These are phyloP conservation scores for Scenedesmus sp. DNA, from an alignment of 163 green algal species.

Conservation along the genomic window DNA sequence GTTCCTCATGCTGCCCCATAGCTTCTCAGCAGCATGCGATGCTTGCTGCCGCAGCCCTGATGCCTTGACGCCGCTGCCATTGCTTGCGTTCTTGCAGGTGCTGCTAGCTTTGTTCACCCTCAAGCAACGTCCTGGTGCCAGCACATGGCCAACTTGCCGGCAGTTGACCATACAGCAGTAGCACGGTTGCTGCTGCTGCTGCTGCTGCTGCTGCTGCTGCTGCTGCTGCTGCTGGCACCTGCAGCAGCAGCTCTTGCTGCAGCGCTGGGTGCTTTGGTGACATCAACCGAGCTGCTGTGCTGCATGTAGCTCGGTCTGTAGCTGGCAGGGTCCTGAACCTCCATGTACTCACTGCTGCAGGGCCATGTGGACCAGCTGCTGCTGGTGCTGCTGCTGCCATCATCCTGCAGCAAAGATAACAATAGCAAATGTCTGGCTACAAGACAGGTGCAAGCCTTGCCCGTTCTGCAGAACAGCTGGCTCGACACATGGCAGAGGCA, in stretches of 20 bases:
- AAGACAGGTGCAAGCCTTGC: not conserved
- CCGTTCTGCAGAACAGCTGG: too few species aligned
- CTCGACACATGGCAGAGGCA: too few species aligned
- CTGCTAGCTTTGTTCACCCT: not conserved
- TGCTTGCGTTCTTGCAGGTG: not conserved
- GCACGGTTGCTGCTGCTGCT: not conserved
- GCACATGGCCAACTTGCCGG: too few species aligned
- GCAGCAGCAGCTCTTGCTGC: not conserved
- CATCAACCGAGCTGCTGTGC: not conserved
- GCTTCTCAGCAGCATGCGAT: not conserved
- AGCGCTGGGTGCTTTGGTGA: not conserved
- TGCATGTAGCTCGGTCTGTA: not conserved
- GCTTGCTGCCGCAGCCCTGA: not conserved
- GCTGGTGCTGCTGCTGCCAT: not conserved
- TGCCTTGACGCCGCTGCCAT: not conserved
- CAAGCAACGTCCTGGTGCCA: too few species aligned
- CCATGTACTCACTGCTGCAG: not conserved
- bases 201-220: not conserved
- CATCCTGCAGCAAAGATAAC: not conserved
- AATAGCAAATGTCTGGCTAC: not conserved
- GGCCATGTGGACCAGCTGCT: not conserved
- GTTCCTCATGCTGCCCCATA: not conserved
- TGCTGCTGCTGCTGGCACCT: not conserved
- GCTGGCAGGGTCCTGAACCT: not conserved
- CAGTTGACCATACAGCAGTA: too few species aligned